Percentiles rank a stretch among this genome's conserved stretches.
Conservation (phyloP, 805 yeast genomes). For the Tetrapisispora pingtungensis region DNA sequence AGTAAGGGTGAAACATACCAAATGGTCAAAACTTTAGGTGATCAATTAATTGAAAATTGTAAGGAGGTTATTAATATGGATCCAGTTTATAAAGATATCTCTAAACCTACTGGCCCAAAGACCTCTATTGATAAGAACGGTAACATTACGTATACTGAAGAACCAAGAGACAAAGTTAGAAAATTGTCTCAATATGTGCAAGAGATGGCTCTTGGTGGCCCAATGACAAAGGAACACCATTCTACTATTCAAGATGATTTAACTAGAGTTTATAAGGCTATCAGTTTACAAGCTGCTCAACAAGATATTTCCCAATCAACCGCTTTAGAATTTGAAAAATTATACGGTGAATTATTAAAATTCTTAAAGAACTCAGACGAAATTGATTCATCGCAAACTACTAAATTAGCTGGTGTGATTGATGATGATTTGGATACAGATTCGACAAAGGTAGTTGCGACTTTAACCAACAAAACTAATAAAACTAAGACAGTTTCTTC, state of each 20-base stretch:
- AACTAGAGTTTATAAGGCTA: conserved; percentile 70
- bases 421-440: conserved; percentile 41
- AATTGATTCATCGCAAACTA: conserved; percentile 56
- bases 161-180: conserved; percentile 80
- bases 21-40: conserved; percentile 82
- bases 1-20: conserved; percentile 84
- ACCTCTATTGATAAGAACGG: conserved; percentile 85
- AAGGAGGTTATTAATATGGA: conserved; percentile 66
- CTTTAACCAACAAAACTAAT: conserved; percentile 63
- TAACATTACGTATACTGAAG: conserved; percentile 74
- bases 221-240: conserved; percentile 54
- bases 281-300: conserved; percentile 54
- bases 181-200: conserved; percentile 91
- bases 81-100: conserved; percentile 93
- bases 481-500: conserved; percentile 67
- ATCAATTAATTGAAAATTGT: conserved; percentile 92
- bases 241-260: conserved; percentile 81
- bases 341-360: conserved; percentile 60
- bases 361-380: conserved; percentile 62
- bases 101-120: conserved; percentile 90
- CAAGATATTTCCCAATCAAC: conserved; percentile 44
- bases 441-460: conserved; percentile 71
- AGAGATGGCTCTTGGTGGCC: conserved; percentile 95
- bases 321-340: conserved; percentile 58
- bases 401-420: conserved; percentile 43